A percentile compares a stretch with the other conserved stretches of the same genome.
Evolutionary conservation across 441 rosid species (phyloP).

Genomic region (Biscutella auriculata): DNA sequence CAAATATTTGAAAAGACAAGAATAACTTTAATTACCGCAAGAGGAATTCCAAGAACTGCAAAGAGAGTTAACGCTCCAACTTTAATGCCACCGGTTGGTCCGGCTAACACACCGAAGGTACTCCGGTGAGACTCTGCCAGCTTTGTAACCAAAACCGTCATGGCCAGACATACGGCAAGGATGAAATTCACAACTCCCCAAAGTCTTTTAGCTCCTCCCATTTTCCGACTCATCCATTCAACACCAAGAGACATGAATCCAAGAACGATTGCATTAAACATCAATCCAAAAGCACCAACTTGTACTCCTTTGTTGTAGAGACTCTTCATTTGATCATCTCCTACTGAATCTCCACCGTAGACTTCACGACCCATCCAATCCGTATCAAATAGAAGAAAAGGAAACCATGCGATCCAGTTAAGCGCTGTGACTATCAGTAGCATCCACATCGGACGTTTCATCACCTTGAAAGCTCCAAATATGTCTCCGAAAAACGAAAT

Average conservation of each 20-base stretch:
- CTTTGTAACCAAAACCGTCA: slow-evolving; percentile 49
- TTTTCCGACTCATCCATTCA: slow-evolving; percentile 32
- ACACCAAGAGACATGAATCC: slow-evolving; percentile 45
- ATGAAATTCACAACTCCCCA: slow-evolving; percentile 75
- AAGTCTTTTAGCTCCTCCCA: slow-evolving; percentile 56
- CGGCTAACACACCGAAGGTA: slow-evolving; percentile 15
- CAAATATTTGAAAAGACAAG: slow-evolving; percentile 1
- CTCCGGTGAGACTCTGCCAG: slow-evolving; percentile 43
- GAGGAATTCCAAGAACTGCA: slow-evolving; percentile 63
- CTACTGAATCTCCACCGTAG: slow-evolving; percentile 60
- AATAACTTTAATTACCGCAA: too few relatives aligned
- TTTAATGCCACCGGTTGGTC: slow-evolving; percentile 36
- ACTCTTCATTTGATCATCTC: too few relatives aligned
- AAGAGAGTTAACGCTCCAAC: slow-evolving; percentile 54
- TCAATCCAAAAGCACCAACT: slow-evolving; percentile 65
- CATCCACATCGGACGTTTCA: slow-evolving; percentile 68
- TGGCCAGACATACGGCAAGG: slow-evolving; percentile 40
- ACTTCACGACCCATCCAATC: slow-evolving; percentile 96
- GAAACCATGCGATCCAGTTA: slow-evolving; percentile 92
- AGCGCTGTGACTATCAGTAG: slow-evolving; percentile 65
- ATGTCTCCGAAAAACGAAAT: slow-evolving; percentile 40
- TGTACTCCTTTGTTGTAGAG: slow-evolving; percentile 61
- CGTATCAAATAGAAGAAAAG: slow-evolving; percentile 75
- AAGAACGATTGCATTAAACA: slow-evolving; percentile 65
- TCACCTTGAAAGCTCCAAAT: slow-evolving; percentile 31